Base-by-base conservation (phyloP, 176 grass and related monocot species). In the Oryza nivara region DNA sequence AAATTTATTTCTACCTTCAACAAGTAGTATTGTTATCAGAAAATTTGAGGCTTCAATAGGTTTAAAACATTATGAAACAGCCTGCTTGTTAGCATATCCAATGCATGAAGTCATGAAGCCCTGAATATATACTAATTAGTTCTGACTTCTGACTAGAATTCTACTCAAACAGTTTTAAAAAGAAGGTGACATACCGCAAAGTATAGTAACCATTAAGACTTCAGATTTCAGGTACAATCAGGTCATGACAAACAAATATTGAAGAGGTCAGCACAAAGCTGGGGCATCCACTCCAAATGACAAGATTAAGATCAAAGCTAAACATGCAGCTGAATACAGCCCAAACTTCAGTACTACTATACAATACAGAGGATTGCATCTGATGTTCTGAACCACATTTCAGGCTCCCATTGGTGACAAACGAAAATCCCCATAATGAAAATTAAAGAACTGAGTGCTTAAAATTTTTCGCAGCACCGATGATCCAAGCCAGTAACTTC, bases 141-240 rank as follows among this genome's bases (percentile, higher is more conserved):
- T 66, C 19, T 8, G 28, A 26, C 15, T 40, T 66, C 54, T 32
- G 51, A 38, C 15, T 17, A 2, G 60, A 20, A 61, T 8, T 61
- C 49, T 65, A 41, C 49, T 51, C 28, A 41, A 79, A 12, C 52
- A 79, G 10, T 48, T 51, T 7, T 16, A 32, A 20, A 38, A 64
- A 71, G 5, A 48, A 44, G 43, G 23, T 40, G 3, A 17, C 25
- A 6, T 13, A 71, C 26, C 2, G 20, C n/a, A 11, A 67, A 15
- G 23, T 44, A 46, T 30, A 74, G 12, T 35, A 22, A 25, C 22
- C 47, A 0, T 73, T 20, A 65, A 41, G 20, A 60, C 11, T 35
- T 19, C 2, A 71, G 25, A 65, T 72, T 74, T 85, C 49, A 47
- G 30, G 44, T 44, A 73, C 11, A 72, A 81, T 67, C 5, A 38